phyloP scores from a whole-genome alignment of 2,329 filamentous ascomycete genomes.

The Xylaria hypoxylon region DNA sequence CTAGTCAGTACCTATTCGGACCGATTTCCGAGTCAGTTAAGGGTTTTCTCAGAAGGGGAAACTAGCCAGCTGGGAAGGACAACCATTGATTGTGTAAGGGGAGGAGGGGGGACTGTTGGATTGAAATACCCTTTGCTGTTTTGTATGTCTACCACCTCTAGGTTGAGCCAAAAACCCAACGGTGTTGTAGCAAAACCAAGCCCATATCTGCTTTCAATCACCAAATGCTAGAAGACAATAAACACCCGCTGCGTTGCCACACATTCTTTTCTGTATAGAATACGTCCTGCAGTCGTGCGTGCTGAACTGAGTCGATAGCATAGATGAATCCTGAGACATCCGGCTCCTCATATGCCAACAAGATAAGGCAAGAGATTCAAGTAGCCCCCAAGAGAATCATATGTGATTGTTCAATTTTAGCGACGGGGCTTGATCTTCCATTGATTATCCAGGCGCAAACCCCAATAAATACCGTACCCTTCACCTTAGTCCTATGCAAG shows the following conservation, averaged over 20 bases:
- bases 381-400: not conserved
- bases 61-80: slow-evolving; percentile 1
- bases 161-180: not conserved
- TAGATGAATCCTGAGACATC: not conserved
- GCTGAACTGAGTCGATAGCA: not conserved
- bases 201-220: not conserved
- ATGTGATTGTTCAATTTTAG: not conserved
- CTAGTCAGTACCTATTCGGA: slow-evolving; percentile 64
- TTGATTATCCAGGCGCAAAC: no score
- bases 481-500: no score
- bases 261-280: no score
- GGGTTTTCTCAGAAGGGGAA: slow-evolving; percentile 55
- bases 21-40: slow-evolving; percentile 54
- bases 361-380: not conserved
- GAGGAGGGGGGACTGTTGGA: slow-evolving; percentile 10
- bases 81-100: not conserved
- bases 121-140: slow-evolving; percentile 37
- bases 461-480: no score
- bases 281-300: no score
- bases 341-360: not conserved
- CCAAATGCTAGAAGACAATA: slow-evolving; percentile 17
- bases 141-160: slow-evolving; percentile 11
- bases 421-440: no score
- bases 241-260: not conserved
- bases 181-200: slow-evolving; percentile 6